phyloP scores from a whole-genome alignment of 495 filamentous ascomycete species.

The Bacidia rubella region DNA sequence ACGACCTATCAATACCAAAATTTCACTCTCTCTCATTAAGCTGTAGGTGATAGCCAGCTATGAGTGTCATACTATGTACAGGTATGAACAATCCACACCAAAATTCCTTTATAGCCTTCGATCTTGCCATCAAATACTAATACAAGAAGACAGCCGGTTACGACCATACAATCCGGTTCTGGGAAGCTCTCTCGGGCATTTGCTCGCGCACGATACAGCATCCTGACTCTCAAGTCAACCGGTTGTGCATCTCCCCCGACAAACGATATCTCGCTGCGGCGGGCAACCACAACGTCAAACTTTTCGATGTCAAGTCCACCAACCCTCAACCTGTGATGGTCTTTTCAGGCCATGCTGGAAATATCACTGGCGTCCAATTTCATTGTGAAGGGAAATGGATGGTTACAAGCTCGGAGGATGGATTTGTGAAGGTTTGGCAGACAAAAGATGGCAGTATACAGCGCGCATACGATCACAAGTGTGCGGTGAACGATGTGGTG shows the following conservation, averaged over 20 bases:
- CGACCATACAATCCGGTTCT: slow-evolving; percentile 98
- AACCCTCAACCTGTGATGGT: slow-evolving; percentile 84
- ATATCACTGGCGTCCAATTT: slow-evolving; percentile 92
- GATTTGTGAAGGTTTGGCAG: slow-evolving; percentile 98
- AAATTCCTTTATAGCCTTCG: slow-evolving; percentile 16
- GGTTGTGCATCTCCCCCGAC: slow-evolving; percentile 94
- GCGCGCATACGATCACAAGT: slow-evolving; percentile 79
- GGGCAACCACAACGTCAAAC: slow-evolving; percentile 86
- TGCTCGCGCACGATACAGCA: slow-evolving; percentile 97
- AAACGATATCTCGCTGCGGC: slow-evolving; percentile 92
- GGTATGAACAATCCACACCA: slow-evolving; percentile 34
- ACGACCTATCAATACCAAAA: no score
- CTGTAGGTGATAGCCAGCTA: slow-evolving; percentile 22
- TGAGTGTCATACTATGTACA: slow-evolving; percentile 83
- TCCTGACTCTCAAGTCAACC: slow-evolving; percentile 94
- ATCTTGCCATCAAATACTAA: not conserved
- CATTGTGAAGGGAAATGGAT: slow-evolving; percentile 99
- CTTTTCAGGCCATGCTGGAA: slow-evolving; percentile 90
- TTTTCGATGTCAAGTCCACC: slow-evolving; percentile 94
- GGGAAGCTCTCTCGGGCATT: slow-evolving; percentile 95
- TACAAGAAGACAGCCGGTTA: slow-evolving; percentile 57
- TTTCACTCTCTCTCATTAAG: no score
- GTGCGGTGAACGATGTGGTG: slow-evolving; percentile 85
- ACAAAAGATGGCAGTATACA: slow-evolving; percentile 78
- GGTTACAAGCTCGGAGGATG: slow-evolving; percentile 97